A percentile compares a stretch with the other conserved stretches of the same genome.
Evolutionary conservation across 768 basidiomycete genomes (phyloP).

Genomic region (Dictyophora rubrovolvata): DNA sequence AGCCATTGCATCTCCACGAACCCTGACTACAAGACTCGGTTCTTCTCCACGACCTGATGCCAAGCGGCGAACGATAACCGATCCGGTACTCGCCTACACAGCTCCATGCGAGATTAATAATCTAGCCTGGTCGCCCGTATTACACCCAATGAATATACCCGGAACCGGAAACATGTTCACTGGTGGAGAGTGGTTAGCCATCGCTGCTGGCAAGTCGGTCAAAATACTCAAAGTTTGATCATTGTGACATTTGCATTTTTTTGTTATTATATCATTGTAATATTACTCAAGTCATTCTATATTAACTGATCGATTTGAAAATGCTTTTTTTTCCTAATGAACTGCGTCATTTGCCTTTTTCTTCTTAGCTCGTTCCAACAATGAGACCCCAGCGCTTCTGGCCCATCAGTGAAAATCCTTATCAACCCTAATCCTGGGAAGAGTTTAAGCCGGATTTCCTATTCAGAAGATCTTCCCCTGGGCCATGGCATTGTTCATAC

Average conservation of each 20-base stretch:
- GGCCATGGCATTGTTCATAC: too few species aligned
- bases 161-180: slow-evolving; percentile 63
- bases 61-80: slow-evolving; percentile 62
- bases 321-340: too few species aligned
- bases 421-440: too few species aligned
- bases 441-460: too few species aligned
- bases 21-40: slow-evolving; percentile 39
- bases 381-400: too few species aligned
- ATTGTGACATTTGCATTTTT: neutral
- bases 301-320: neutral
- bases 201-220: slow-evolving; percentile 73
- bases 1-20: slow-evolving; percentile 2
- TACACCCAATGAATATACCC: slow-evolving; percentile 60
- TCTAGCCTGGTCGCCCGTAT: slow-evolving; percentile 81
- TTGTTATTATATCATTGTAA: neutral
- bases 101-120: slow-evolving; percentile 71
- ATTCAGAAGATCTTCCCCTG: too few species aligned
- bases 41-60: slow-evolving; percentile 76
- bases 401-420: too few species aligned
- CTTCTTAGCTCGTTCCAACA: too few species aligned
- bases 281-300: neutral
- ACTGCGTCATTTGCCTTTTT: too few species aligned
- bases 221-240: slow-evolving; percentile 68
- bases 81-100: slow-evolving; percentile 80
- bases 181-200: slow-evolving; percentile 79